phyloP scores from a whole-genome alignment of 2,329 filamentous ascomycete genomes.

The Apiospora pterosperma region DNA sequence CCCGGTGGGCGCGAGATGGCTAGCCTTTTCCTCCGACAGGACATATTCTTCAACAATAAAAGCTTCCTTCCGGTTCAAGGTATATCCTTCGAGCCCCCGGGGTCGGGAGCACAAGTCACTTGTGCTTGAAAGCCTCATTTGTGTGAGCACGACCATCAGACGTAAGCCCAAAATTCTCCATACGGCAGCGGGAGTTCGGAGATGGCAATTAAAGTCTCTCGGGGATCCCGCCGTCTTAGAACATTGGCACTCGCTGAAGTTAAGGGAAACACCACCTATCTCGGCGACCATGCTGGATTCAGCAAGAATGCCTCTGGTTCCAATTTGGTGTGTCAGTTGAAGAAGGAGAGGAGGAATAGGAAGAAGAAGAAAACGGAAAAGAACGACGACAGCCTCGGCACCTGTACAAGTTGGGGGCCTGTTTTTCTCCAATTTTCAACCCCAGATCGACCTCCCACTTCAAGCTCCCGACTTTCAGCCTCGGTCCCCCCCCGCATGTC shows the following conservation, averaged over 20 bases:
- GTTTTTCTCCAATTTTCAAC: slow-evolving; percentile 7
- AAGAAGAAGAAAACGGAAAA: neutral
- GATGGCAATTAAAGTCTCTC: neutral
- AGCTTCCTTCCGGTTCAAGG: neutral
- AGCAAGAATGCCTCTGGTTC: neutral
- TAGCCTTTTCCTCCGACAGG: neutral
- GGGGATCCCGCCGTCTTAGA: neutral
- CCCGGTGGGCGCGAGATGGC: neutral
- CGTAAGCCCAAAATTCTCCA: neutral
- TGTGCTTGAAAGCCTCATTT: neutral
- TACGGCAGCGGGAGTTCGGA: neutral
- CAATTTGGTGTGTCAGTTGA: neutral
- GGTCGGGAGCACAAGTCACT: neutral
- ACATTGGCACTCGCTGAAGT: neutral
- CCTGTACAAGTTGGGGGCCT: neutral
- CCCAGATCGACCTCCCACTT: slow-evolving; percentile 4
- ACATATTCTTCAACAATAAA: neutral
- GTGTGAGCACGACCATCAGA: neutral
- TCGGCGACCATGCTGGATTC: neutral
- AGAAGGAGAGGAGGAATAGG: neutral
- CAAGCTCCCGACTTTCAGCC: slow-evolving; percentile 5
- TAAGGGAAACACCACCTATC: neutral
- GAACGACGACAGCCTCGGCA: neutral
- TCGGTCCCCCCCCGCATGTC: slow-evolving; percentile 7
- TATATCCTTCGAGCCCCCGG: neutral